Evolutionary conservation across 805 yeast genomes (phyloP), one percentile per base, ranked within the genome.

Genomic region (Candida broadrunensis): DNA sequence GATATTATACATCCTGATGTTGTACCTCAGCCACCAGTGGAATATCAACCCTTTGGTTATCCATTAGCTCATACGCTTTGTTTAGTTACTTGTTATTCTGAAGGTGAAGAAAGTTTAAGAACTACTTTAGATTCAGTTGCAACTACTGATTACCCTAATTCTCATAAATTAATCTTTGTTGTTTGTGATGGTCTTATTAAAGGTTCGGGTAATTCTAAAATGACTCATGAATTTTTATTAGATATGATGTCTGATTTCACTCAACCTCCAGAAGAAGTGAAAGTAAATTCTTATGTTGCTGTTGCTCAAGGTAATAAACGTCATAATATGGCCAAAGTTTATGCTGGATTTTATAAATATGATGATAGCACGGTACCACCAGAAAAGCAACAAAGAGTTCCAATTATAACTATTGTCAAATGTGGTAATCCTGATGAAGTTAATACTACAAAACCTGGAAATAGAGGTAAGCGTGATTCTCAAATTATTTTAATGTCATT

Each of bases 311-410:
- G 99, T 51, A 54, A 86, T 3, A 93, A 88, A 67, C 83, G 99
- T 60, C 99, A 93, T 58, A 93, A 93, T 60, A 89, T 90, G 96
- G 97, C 99, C 21, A 91, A 90, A 63, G 89, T 91, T 2, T 91
- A 88, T 56, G 83, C 96, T 11, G 99, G 99, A 0, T 93, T 87
- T 60, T 93, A 93, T 68, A 83, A 83, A 50, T 93, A 90, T 58
- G 81, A 87, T 52, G 85, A 85, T 48, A 55, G 65, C 3, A 85
- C 91, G 1, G 81, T 89, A 33, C 87, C 91, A 2, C 65, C 68
- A 1, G 90, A 85, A 46, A 85, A 85, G 51, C 98, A 91, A 64
- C 90, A 86, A 58, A 75, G 88, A 48, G 86, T 86, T 18, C 97
- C 97, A 1, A 71, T 89, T 49, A 58, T 90, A 17, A 69, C 83